Evolutionary conservation across 2,329 filamentous ascomycete genomes (phyloP), one percentile per base, ranked within the genome.

Genomic region (Stachybotrys elegans): DNA sequence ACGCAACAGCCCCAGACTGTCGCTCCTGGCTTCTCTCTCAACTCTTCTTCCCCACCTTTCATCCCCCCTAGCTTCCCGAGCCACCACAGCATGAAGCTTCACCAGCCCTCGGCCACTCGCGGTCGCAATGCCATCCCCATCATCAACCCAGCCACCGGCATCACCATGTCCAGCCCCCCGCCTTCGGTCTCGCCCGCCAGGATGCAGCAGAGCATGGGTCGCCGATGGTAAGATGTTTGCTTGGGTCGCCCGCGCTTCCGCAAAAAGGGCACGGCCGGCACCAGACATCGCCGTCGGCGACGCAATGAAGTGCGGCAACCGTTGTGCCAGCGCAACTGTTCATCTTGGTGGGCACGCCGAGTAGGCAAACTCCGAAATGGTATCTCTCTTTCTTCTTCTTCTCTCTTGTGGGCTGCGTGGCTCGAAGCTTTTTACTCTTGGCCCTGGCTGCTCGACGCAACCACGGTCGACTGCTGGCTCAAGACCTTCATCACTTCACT

Each of bases 71-170:
- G 75, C 56, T 86, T 79, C 67, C 83, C 86, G 58, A 75, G 70
- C 65, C 84, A 82, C 57, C 81, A 75, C 50, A 81, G 68, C 75
- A 57, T 92, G 57, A 96, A 95, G 72, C 76, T 94, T 50, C 89
- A 95, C 69, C 92, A 96, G 73, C 89, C 91, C 48, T 78, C 91
- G 49, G 88, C 91, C 49, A 88, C 91, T 51, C 88, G 93, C 55
- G 82, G 86, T 46, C 88, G 90, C 68, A 97, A 96, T 67, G 89
- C 93, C 60, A 97, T 97, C 55, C 92, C 92, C 47, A 98, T 98
- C 65, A 88, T 97, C 69, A 95, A 98, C 75, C 93, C 93, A 43
- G 87, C 81, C 55, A 96, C 92, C 45, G 90, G 93, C 60, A 83
- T 90, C 65, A 80, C 82, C 60, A 85, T 96, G 74, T 84, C 89